phyloP scores from a whole-genome alignment of 78 protist species.

The Dictyostelium capitatum region DNA sequence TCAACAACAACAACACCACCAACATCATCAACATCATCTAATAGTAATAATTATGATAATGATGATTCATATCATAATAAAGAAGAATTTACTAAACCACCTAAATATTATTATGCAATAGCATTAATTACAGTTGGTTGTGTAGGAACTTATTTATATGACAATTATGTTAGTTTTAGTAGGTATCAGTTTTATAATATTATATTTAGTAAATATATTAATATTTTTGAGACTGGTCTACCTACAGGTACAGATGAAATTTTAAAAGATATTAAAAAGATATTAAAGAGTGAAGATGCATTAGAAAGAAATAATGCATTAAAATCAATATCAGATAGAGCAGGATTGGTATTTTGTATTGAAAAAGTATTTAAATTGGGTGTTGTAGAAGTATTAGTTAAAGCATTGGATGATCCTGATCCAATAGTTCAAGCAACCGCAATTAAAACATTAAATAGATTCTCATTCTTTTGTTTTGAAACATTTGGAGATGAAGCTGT shows the following conservation, averaged over 20 bases:
- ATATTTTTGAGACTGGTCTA: too few relatives aligned
- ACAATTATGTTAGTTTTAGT: not conserved
- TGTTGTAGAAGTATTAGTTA: conserved; percentile 67
- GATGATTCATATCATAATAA: not conserved
- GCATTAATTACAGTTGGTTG: not conserved
- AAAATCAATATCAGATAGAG: not conserved
- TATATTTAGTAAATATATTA: not conserved
- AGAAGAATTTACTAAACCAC: conserved; percentile 64
- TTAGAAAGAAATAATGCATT: conserved; percentile 25
- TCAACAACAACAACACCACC: not conserved
- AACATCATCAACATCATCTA: not conserved
- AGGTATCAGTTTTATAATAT: not conserved
- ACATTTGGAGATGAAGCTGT: conserved; percentile 66
- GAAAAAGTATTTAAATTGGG: conserved; percentile 57
- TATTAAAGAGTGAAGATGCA: conserved; percentile 36
- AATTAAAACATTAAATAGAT: conserved; percentile 23
- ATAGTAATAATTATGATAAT: not conserved
- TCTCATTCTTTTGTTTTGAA: conserved; percentile 31
- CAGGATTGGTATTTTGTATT: conserved; percentile 14
- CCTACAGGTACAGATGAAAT: conserved; percentile 9
- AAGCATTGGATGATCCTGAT: conserved; percentile 48
- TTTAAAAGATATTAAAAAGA: conserved; percentile 28
- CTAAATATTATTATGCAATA: conserved; percentile 28
- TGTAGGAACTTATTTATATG: not conserved
- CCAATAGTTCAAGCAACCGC: conserved; percentile 70